phyloP scores from a whole-genome alignment of 495 filamentous ascomycete species.

The Penicillium paradoxum region DNA sequence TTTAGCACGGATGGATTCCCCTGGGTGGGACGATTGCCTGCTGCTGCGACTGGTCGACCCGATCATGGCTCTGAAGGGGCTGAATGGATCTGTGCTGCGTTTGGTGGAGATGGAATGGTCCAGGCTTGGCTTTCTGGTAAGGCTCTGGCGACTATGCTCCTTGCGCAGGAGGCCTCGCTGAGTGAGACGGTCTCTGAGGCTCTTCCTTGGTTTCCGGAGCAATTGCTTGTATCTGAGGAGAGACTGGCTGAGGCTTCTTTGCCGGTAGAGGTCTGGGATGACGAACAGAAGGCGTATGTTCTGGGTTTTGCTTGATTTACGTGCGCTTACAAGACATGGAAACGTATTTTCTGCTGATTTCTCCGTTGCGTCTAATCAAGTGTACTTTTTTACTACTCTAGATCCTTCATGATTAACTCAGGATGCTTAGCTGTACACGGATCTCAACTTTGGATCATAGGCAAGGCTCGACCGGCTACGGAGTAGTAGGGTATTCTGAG shows the following conservation, averaged over 20 bases:
- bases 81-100: slow-evolving; percentile 58
- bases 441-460: no score
- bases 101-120: slow-evolving; percentile 80
- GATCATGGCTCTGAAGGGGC: slow-evolving; percentile 22
- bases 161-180: slow-evolving; percentile 21
- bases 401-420: no score
- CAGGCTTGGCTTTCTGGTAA: slow-evolving; percentile 65
- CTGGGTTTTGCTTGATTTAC: no score
- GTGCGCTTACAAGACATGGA: no score
- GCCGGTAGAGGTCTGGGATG: slow-evolving; percentile 10
- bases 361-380: no score
- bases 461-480: no score
- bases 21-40: slow-evolving; percentile 67
- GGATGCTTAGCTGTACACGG: no score
- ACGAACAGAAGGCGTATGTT: slow-evolving; percentile 6
- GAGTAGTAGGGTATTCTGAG: no score
- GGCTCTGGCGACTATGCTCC: slow-evolving; percentile 62
- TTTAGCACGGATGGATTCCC: slow-evolving; percentile 65
- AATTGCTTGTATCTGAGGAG: slow-evolving; percentile 43
- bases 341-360: no score
- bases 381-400: no score
- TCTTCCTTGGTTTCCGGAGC: slow-evolving; percentile 38
- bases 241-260: slow-evolving; percentile 25
- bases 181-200: slow-evolving; percentile 19
- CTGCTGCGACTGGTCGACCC: slow-evolving; percentile 31